phyloP scores from a whole-genome alignment of 2,329 filamentous ascomycete species.

The Juglanconis sp. region DNA sequence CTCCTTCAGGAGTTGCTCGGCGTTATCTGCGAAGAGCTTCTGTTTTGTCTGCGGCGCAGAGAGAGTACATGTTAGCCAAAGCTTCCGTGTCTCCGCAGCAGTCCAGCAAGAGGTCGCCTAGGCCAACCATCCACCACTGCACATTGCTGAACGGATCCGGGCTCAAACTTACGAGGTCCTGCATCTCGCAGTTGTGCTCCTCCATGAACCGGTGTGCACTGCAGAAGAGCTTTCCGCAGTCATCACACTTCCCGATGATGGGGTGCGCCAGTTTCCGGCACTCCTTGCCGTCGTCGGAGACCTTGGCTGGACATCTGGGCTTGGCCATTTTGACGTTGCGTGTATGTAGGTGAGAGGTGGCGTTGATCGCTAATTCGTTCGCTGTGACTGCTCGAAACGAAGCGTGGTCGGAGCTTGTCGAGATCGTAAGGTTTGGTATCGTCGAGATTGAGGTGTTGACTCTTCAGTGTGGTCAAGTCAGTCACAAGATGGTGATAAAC shows the following conservation, averaged over 20 bases:
- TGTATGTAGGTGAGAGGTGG: not conserved
- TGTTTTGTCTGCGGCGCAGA: conserved; percentile 73
- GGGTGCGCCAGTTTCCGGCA: conserved; percentile 63
- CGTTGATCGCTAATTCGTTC: not conserved
- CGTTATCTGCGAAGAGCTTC: conserved; percentile 91
- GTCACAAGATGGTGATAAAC: conserved; percentile 6
- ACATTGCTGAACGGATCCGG: conserved; percentile 19
- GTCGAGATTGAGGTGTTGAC: not conserved
- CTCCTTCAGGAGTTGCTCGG: conserved; percentile 86
- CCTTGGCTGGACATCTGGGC: conserved; percentile 79
- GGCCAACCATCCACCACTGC: conserved; percentile 42
- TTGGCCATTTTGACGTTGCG: conserved; percentile 55
- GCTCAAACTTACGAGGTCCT: conserved; percentile 75
- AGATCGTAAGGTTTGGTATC: not conserved
- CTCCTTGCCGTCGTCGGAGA: conserved; percentile 67
- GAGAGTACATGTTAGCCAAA: conserved; percentile 9
- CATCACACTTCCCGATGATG: conserved; percentile 93
- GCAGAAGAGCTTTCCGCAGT: conserved; percentile 92
- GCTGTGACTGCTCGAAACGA: not conserved
- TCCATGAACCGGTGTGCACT: conserved; percentile 92
- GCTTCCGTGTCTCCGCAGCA: conserved; percentile 19
- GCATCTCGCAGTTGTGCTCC: conserved; percentile 85
- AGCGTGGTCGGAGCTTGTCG: not conserved
- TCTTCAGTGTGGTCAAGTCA: conserved; percentile 1
- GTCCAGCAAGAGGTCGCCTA: conserved; percentile 32